Percentiles rank a stretch among this genome's conserved stretches.
phyloP scores from a whole-genome alignment of 192 early-diverging fungal genomes.

The Mortierella antarctica region DNA sequence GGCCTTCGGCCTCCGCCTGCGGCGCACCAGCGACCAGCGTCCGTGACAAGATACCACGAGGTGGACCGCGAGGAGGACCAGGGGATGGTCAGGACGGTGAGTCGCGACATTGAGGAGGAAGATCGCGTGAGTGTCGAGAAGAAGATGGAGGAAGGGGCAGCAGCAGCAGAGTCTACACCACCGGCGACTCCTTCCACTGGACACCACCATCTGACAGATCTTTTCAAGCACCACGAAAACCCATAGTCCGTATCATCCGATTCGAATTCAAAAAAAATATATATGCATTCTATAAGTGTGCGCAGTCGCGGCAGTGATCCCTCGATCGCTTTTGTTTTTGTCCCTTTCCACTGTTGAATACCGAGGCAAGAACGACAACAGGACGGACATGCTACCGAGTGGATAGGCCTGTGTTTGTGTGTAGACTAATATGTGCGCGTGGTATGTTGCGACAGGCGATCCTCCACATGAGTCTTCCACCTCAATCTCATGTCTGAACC shows the following conservation, averaged over 20 bases:
- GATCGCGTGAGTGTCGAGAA: slow-evolving; percentile 1
- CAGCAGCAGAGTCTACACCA: not conserved
- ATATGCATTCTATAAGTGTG: not conserved
- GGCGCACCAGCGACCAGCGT: slow-evolving; percentile 7
- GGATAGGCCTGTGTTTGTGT: no score
- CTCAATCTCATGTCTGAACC: no score
- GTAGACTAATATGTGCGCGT: no score
- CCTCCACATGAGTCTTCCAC: no score
- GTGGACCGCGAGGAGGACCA: slow-evolving; percentile 41
- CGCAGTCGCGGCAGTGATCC: no score
- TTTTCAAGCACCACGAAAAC: slow-evolving; percentile 24
- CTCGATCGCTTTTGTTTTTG: not conserved
- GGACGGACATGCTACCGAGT: no score
- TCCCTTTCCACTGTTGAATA: no score
- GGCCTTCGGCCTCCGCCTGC: slow-evolving; percentile 5
- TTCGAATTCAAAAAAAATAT: not conserved
- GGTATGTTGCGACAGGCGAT: no score
- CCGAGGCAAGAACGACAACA: no score
- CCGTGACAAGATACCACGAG: slow-evolving; percentile 25
- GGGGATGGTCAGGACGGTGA: slow-evolving; percentile 29
- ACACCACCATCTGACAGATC: slow-evolving; percentile 24
- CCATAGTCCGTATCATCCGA: not conserved
- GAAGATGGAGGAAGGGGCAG: slow-evolving; percentile 1
- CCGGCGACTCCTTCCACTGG: not conserved
- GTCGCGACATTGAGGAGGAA: slow-evolving; percentile 23